Conservation (phyloP, 208 protist species). For the Leptomonas seymouri region DNA sequence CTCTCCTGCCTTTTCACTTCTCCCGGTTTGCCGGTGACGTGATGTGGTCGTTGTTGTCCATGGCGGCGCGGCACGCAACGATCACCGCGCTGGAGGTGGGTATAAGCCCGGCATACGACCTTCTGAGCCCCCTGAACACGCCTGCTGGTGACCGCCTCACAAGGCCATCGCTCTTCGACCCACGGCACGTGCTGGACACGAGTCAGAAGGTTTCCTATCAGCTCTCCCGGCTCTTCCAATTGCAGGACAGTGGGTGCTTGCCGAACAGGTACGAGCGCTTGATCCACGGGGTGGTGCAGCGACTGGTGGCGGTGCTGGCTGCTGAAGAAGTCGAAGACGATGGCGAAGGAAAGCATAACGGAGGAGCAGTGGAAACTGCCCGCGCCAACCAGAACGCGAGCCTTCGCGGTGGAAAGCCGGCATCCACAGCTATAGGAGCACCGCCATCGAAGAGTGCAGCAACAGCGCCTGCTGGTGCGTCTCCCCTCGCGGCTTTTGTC, state of each 20-base stretch:
- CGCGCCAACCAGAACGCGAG: too few species aligned
- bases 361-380: too few species aligned
- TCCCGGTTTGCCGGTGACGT: constrained; percentile 33
- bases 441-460: too few species aligned
- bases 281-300: constrained; percentile 26
- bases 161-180: constrained; percentile 21
- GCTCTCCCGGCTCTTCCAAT: constrained; percentile 29
- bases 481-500: constrained; percentile 41
- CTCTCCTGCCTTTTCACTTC: constrained; percentile 27
- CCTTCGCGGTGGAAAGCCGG: too few species aligned
- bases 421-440: too few species aligned
- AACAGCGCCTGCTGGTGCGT: neutral
- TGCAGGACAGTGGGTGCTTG: constrained; percentile 32
- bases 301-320: constrained; percentile 27
- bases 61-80: constrained; percentile 23
- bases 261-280: constrained; percentile 31
- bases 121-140: neutral
- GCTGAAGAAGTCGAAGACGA: constrained; percentile 5
- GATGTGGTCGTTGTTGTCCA: constrained; percentile 27
- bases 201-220: constrained; percentile 22
- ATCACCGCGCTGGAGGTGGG: constrained; percentile 34
- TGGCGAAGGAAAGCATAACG: neutral
- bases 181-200: constrained; percentile 26
- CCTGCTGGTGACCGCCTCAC: neutral
- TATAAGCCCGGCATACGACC: constrained; percentile 33